Evolutionary conservation across 2,329 filamentous ascomycete species (phyloP), one percentile per base, ranked within the genome.

Genomic region (Sporothrix protearum): DNA sequence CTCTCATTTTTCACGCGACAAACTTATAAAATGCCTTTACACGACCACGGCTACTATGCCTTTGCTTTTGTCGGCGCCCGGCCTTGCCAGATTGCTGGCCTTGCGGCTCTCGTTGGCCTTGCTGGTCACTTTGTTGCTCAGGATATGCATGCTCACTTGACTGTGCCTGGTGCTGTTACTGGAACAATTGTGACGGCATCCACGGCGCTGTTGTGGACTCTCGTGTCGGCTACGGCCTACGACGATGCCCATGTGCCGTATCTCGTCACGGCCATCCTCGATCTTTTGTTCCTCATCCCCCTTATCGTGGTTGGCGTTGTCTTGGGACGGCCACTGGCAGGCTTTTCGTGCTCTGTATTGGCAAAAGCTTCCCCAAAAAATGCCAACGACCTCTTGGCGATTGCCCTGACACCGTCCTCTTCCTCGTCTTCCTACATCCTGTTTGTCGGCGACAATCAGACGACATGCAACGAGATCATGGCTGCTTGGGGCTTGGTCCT

Each of bases 401-500:
- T 77, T 7, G 82, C 28, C 6, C 39, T 30, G 49, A 30, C 47
- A n/a, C 55, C 30, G 19, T 66, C 36, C 7, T 59, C 66, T 3
- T 3, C 39, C 16, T 80, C 74, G 19, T 71, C 78, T 45, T 81
- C 81, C 74, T 85, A 83, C 77, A 79, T 84, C 69, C 78, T 82
- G 59, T 86, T 86, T 80, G 83, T 85, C 28, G 83, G 84, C 70
- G 82, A 83, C 3, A 85, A 84, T 76, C 85, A 84, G 79, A 80
- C 86, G 22, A 91, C 92, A 71, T 97, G 94, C 83, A 89, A 90
- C 77, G 89, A 96, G 83, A 89, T 94, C 80, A 96, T 97, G 85
- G 88, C 91, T 19, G 88, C 96, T 75, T 97, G 94, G 94, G 94
- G 93, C 0, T 81, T 97, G 73, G 88, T 89, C 79, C 94, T 97